Evolutionary conservation across 179 eudicot species (phyloP), one percentile per base, ranked within the genome.

Genomic region (Spergularia azorica): DNA sequence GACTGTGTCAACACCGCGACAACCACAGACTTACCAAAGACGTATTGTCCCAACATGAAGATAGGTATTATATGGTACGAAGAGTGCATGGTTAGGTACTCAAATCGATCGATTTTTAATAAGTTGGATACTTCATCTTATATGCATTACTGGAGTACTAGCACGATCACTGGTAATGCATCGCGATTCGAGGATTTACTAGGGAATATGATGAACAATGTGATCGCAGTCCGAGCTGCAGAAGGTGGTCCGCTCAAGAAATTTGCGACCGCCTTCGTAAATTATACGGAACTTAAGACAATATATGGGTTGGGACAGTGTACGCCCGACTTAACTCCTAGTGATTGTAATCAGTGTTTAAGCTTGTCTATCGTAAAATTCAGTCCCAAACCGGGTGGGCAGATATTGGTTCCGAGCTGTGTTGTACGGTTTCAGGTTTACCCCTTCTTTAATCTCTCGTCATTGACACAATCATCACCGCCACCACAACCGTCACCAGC

Each of bases 231-330:
- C 9, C 18, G 48, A 51, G 88, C 83, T 6, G 80, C 83, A 0
- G 43, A 0, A 1, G 78, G 67, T 2, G 52, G 70, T 1, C 2
- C 73, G 13, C 6, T 61, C 26, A 50, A 67, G 67, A 78, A 59
- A 76, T 74, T 75, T 48, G 72, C 76, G 6, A 70, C 46, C 0
- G 67, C 6, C 6, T 12, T 16, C 1, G 71, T 39, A 0, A 48
- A 73, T 50, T n/a, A 14, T 57, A 51, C 72, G 1, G 16, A 20
- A 0, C 18, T 61, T 2, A 17, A 79, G 55, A 63, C 63, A 0
- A 71, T 81, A 32, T 79, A 80, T 75, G 78, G 78, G 26, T 32
- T 79, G 68, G 85, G 41, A 10, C 85, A 84, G 77, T 84, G 87
- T 73, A 82, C 87, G 9, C 76, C 79, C 12, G 80, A 85, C 72